Percentiles rank a stretch among this genome's conserved stretches.
Conservation (phyloP, 768 basidiomycete genomes). For the Lactarius tabidus region DNA sequence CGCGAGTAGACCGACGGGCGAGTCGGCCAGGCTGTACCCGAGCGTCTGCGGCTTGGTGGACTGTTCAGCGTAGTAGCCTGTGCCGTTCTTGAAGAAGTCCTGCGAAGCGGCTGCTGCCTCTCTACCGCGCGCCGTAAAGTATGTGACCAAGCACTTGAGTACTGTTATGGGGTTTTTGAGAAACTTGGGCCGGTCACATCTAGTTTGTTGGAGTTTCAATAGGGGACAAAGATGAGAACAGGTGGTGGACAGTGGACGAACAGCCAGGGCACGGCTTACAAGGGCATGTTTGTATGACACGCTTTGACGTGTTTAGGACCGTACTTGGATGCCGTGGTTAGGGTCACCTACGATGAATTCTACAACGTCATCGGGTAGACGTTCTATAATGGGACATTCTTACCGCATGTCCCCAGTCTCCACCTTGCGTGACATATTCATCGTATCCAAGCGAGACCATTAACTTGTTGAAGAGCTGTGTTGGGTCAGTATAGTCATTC, state of each 20-base stretch:
- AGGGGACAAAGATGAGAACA: neutral
- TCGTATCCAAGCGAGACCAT: conserved; percentile 33
- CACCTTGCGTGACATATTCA: conserved; percentile 42
- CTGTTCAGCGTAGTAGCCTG: conserved; percentile 30
- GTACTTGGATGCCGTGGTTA: conserved; percentile 27
- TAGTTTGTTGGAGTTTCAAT: neutral
- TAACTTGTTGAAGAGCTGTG: conserved; percentile 30
- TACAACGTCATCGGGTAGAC: neutral
- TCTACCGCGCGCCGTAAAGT: conserved; percentile 29
- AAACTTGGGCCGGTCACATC: conserved; percentile 25
- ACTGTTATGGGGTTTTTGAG: conserved; percentile 30
- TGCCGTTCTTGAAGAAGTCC: neutral
- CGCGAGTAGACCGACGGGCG: conserved; percentile 40
- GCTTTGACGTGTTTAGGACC: conserved; percentile 33
- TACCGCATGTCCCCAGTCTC: conserved; percentile 45
- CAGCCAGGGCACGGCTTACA: neutral
- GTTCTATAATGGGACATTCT: neutral
- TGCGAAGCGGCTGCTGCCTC: neutral
- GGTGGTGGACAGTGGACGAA: no score
- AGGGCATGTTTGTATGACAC: conserved; percentile 32
- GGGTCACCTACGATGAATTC: conserved; percentile 28
- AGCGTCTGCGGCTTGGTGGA: conserved; percentile 32
- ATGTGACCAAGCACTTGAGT: conserved; percentile 31
- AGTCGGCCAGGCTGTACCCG: conserved; percentile 52
- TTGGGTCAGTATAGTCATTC: neutral